Evolutionary conservation across 2,329 filamentous ascomycete species (phyloP), one percentile per base, ranked within the genome.

Genomic region (Pseudogymnoascus sp.): DNA sequence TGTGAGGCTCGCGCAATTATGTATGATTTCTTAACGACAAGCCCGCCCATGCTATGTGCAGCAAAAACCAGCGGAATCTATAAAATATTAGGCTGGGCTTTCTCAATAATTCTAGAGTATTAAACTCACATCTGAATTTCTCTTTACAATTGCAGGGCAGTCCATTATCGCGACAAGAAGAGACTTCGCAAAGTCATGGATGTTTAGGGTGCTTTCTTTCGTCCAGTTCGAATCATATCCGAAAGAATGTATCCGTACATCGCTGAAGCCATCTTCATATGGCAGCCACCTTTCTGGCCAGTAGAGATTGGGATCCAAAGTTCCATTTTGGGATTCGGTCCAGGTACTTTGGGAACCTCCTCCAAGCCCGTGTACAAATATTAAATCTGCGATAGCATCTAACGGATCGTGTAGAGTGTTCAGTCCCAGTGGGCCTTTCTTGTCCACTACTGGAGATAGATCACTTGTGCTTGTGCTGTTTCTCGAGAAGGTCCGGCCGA

Each of bases 341-440:
- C 75, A 77, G 1, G 75, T 77, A 38, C 71, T 74, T 12, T 65
- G 61, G 0, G 72, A 74, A 1, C 72, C 73, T 0, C 76, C 75
- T 11, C 75, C 73, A 4, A 78, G 68, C 1, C 75, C 74, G 66
- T 77, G 75, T 4, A 77, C 73, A 60, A 78, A 77, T n/a, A 77
- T 67, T 1, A 75, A 37, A 49, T 75, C 73, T 0, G 66, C 69
- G 12, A 37, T n/a, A n/a, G 35, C 35, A 37, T 37, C 35, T n/a
- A n/a, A n/a, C 14, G 35, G 35, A 37, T 37, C 35, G 0, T 37
- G 35, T 37, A 37, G 35, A 37, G 35, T 37, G 35, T 37, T 37
- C 35, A 37, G 14, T n/a, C 35, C 35, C 5, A 37, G 14, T n/a
- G 35, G 35, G 35, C 35, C 35, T 37, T 37, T 37, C 35, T 37